These are phyloP conservation scores for Cladophialophora psammophila DNA, from an alignment of 2,329 filamentous ascomycete species.

Conservation along the genomic window DNA sequence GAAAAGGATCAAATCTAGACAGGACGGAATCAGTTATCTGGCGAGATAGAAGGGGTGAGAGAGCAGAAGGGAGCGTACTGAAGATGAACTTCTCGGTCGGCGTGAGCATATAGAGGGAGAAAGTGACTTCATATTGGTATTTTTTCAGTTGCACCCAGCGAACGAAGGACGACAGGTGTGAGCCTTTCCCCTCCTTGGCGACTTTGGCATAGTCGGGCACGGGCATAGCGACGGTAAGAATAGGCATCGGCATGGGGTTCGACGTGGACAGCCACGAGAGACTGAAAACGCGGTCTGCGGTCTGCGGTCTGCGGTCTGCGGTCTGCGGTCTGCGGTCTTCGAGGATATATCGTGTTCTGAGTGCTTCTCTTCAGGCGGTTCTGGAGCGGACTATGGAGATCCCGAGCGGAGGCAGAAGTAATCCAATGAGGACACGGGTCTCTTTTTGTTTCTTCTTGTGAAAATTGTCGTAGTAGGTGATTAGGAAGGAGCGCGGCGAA, in stretches of 20 bases:
- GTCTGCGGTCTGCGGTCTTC: background rate
- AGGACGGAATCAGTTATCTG: slow-evolving; percentile 9
- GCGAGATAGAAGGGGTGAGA: slow-evolving; percentile 9
- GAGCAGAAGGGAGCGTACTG: slow-evolving; percentile 67
- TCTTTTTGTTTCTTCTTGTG: background rate
- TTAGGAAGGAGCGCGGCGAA: slow-evolving; percentile 14
- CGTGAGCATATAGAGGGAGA: slow-evolving; percentile 96
- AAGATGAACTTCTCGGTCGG: slow-evolving; percentile 96
- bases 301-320: background rate
- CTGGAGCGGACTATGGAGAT: background rate
- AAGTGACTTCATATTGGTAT: slow-evolving; percentile 98
- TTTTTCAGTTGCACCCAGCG: slow-evolving; percentile 93
- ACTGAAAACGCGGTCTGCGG: background rate
- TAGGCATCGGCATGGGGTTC: slow-evolving; percentile 23
- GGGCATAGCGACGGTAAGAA: slow-evolving; percentile 20
- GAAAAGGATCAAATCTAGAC: slow-evolving; percentile 85
- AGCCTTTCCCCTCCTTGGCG: slow-evolving; percentile 26
- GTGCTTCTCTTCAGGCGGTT: background rate
- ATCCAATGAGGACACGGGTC: slow-evolving; percentile 7
- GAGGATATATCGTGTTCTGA: background rate
- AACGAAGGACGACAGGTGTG: slow-evolving; percentile 62
- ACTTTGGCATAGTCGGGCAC: slow-evolving; percentile 35
- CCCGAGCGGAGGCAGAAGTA: background rate
- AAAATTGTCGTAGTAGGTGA: slow-evolving; percentile 8
- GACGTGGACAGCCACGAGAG: background rate